Evolutionary conservation across 2,329 filamentous ascomycete genomes (phyloP).

Genomic region (Calonectria pteridis): DNA sequence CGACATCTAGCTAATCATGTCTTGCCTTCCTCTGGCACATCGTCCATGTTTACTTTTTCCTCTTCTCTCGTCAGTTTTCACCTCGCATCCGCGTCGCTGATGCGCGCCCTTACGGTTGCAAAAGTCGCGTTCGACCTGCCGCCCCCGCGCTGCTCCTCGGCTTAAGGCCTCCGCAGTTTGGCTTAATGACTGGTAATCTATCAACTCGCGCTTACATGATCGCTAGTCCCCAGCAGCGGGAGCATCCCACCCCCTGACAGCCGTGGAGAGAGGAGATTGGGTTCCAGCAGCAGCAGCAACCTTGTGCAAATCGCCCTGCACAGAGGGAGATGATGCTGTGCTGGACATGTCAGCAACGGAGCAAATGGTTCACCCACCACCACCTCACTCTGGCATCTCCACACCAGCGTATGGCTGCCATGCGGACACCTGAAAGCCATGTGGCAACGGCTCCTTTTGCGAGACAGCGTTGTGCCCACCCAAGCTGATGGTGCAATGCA

Average conservation of each 20-base stretch:
- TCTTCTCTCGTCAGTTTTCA: conserved; percentile 26
- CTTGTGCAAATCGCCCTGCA: neutral
- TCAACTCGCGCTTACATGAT: conserved; percentile 14
- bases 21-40: conserved; percentile 28
- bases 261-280: neutral
- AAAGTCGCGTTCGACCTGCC: conserved; percentile 10
- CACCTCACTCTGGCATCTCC: conserved; percentile 14
- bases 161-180: neutral
- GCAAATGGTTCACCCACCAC: neutral
- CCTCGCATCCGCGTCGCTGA: conserved; percentile 17
- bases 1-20: conserved; percentile 32
- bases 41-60: conserved; percentile 30
- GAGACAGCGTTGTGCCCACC: conserved; percentile 18
- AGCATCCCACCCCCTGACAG: neutral
- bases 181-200: conserved; percentile 26
- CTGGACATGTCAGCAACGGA: neutral
- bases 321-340: neutral
- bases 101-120: conserved; percentile 22
- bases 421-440: conserved; percentile 24
- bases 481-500: conserved; percentile 21
- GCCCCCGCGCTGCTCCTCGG: neutral
- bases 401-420: conserved; percentile 17
- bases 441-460: conserved; percentile 17
- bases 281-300: neutral
- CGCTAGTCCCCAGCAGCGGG: neutral